Base-by-base conservation (phyloP, 2,329 filamentous ascomycete species). In the Alternaria novae-zelandiae region DNA sequence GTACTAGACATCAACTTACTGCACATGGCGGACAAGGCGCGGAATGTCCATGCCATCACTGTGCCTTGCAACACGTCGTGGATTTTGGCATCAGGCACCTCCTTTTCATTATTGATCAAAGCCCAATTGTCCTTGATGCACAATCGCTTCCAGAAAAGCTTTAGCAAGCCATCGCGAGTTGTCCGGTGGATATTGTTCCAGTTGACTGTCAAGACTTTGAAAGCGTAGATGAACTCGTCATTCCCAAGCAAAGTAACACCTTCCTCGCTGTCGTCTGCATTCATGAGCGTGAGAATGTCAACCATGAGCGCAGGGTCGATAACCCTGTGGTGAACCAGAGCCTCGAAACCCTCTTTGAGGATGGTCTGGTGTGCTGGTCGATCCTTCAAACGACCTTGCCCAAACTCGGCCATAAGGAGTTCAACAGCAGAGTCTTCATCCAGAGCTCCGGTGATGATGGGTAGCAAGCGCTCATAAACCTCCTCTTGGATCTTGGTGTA, bases 111-210 rank as follows among this genome's bases (percentile, higher is more conserved):
- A 74, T 96, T 95, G 75, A 96, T 87, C 62, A 83, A 84, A 25
- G 86, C 83, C 96, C 96, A 99, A 75, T 97, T 88, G 77, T 97
- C 94, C 54, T 90, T 88, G 69, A 95, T 86, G 73, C 91, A 91
- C 65, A 93, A 90, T 57, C 96, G 89, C 75, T 96, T 91, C 96
- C 96, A 99, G 66, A 98, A 92, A n/a, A 89, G 79, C 64, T 83
- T 84, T 54, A 87, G 81, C 36, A 86, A 76, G 30, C 84, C 81
- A 25, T 90, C 85, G 66, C 74, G 74, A 21, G 73, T 74, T 15
- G 71, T 74, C 41, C 70, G 69, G 82, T 83, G 71, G 79, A 84
- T 71, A 84, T 86, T 68, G 82, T 88, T 74, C 82, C 86, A 79
- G 83, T 85, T 73, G 82, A 87, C 57, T 63, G 82, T 74, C 6